Evolutionary conservation across 495 filamentous ascomycete genomes (phyloP).

Genomic region (Penicillium ochrochloron): DNA sequence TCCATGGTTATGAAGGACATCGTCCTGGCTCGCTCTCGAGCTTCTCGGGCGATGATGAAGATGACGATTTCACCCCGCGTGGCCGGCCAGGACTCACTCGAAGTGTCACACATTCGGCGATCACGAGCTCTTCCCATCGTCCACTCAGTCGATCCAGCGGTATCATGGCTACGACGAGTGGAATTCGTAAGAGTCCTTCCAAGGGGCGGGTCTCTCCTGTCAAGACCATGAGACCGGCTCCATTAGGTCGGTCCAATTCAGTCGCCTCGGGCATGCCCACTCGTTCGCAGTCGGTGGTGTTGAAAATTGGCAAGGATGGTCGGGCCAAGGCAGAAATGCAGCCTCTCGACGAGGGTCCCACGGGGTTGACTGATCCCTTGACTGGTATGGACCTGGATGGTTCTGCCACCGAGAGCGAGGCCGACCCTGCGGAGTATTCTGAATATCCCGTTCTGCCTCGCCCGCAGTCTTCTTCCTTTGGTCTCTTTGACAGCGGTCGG

Average conservation of each 20-base stretch:
- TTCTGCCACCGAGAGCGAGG: constrained; percentile 53
- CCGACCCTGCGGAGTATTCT: constrained; percentile 65
- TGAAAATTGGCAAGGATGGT: constrained; percentile 73
- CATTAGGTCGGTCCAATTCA: constrained; percentile 40
- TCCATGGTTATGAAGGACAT: constrained; percentile 25
- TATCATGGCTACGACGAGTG: constrained; percentile 41
- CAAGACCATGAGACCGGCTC: constrained; percentile 39
- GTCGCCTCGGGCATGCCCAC: constrained; percentile 36
- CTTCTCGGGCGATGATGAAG: constrained; percentile 47
- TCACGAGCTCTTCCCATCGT: constrained; percentile 36
- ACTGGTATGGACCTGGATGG: constrained; percentile 53
- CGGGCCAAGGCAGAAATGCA: constrained; percentile 73
- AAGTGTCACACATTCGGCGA: constrained; percentile 56
- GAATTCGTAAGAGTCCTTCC: constrained; percentile 51
- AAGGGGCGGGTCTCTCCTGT: constrained; percentile 49
- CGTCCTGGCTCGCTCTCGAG: constrained; percentile 18
- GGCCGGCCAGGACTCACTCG: constrained; percentile 61
- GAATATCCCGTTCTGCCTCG: constrained; percentile 70
- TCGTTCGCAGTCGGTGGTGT: constrained; percentile 58
- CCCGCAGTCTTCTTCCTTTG: constrained; percentile 66
- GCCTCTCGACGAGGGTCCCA: constrained; percentile 51
- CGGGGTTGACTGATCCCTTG: constrained; percentile 47
- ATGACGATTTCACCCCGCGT: constrained; percentile 47
- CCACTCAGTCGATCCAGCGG: constrained; percentile 36
- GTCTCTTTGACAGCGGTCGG: constrained; percentile 57